Conservation (phyloP, 306 rosid species). For the Bauhinia variegata region DNA sequence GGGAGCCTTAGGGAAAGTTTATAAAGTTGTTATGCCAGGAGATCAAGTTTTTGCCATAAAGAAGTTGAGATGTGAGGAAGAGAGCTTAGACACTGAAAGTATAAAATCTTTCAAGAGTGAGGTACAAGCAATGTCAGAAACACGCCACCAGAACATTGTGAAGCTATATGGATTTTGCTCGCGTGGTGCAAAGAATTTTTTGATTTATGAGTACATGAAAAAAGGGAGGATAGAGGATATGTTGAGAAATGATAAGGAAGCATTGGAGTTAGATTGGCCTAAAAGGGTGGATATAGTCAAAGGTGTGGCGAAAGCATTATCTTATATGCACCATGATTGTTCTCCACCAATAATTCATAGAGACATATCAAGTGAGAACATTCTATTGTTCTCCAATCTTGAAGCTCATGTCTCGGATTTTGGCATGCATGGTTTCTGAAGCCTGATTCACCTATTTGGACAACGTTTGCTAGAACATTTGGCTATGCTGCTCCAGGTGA, state of each 20-base stretch:
- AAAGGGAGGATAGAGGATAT: constrained; percentile 45
- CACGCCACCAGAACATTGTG: constrained; percentile 52
- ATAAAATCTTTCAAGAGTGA: constrained; percentile 44
- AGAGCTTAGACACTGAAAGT: constrained; percentile 38
- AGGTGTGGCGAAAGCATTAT: constrained; percentile 42
- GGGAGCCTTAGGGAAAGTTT: constrained; percentile 51
- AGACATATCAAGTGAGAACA: constrained; percentile 51
- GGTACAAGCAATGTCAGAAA: constrained; percentile 45
- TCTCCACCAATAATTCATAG: constrained; percentile 44
- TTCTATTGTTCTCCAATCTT: constrained; percentile 36
- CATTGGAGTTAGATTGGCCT: constrained; percentile 44
- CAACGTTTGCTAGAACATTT: constrained; percentile 49
- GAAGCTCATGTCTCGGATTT: constrained; percentile 53
- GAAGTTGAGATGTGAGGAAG: constrained; percentile 42
- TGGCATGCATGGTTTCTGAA: constrained; percentile 52
- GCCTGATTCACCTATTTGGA: constrained; percentile 45
- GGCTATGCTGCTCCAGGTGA: constrained; percentile 62
- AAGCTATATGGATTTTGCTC: constrained; percentile 55
- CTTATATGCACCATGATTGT: constrained; percentile 33
- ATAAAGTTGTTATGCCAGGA: constrained; percentile 40
- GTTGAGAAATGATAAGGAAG: constrained; percentile 34
- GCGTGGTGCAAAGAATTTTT: constrained; percentile 42
- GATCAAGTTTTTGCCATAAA: constrained; percentile 56
- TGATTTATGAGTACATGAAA: constrained; percentile 52
- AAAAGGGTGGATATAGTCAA: constrained; percentile 39